Evolutionary conservation across 2,329 filamentous ascomycete species (phyloP), one percentile per base, ranked within the genome.

Genomic region (Diaporthe vaccinii): DNA sequence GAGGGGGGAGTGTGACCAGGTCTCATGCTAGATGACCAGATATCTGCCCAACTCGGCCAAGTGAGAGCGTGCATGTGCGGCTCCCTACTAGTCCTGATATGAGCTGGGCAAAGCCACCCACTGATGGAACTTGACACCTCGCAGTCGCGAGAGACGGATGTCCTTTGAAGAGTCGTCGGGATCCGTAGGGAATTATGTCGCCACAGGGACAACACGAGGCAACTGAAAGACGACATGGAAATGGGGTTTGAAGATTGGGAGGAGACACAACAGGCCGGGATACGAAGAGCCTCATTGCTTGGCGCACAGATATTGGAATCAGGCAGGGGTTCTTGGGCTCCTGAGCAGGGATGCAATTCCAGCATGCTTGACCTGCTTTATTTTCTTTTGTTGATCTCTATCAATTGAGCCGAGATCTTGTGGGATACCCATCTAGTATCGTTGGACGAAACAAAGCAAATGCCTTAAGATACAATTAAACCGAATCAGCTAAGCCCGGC

Each of bases 311-410:
- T 55, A 53, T 68, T n/a, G 65, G 49, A 69, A 28, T 31, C 12
- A 67, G 22, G 12, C 65, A 17, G 44, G 44, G 65, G 34, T 39
- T 28, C 25, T 55, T 15, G 34, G 36, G 65, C 49, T 39, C 31
- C 65, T 28, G 8, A 55, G 36, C 65, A 55, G 49, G 46, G 31
- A 53, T 39, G 15, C n/a, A 22, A 31, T 25, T 41, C 65, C 5
- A 31, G 49, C 49, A 41, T 55, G 46, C 28, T 15, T 51, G 65
- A 41, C 49, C 34, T 55, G 49, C 46, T 41, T 28, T 25, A 55
- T 15, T 55, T 69, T 41, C 34, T 22, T 69, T 25, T 55, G 34
- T 69, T 51, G 65, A 69, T 69, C 65, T 69, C 65, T 55, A 20
- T 41, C 36, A 6, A 41, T 61, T 41, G 58, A 61, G n/a, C 49